Evolutionary conservation across 345 rosid genomes (phyloP).

Genomic region (Ailanthus altissimus): DNA sequence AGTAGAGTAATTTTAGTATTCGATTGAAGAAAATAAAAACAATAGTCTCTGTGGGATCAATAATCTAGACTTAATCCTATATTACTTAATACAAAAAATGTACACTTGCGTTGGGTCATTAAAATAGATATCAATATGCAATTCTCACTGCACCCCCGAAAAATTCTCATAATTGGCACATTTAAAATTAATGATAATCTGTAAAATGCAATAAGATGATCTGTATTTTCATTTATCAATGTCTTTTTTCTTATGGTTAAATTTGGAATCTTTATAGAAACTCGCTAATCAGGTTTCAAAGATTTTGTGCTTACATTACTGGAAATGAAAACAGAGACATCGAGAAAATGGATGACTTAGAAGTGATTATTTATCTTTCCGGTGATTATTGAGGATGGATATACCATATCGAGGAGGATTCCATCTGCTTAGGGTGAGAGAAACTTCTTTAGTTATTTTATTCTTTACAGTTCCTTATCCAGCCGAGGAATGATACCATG

Average conservation of each 20-base stretch:
- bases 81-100: too few relatives aligned
- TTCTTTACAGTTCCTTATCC: background rate
- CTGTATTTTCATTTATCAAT: background rate
- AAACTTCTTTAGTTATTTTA: background rate
- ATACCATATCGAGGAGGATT: background rate
- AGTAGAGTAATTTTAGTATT: too few relatives aligned
- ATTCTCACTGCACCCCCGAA: too few relatives aligned
- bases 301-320: background rate
- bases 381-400: background rate
- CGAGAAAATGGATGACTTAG: background rate
- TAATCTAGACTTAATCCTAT: too few relatives aligned
- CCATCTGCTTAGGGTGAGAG: background rate
- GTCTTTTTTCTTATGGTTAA: background rate
- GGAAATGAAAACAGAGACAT: background rate
- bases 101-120: too few relatives aligned
- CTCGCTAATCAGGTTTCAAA: too few relatives aligned
- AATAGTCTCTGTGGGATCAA: too few relatives aligned
- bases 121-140: too few relatives aligned
- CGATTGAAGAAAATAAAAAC: too few relatives aligned
- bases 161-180: too few relatives aligned
- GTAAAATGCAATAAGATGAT: too few relatives aligned
- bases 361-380: background rate
- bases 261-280: background rate
- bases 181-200: too few relatives aligned
- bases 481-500: background rate